A percentile compares a stretch with the other conserved stretches of the same genome.
phyloP scores from a whole-genome alignment of 2,329 filamentous ascomycete genomes.

The Colletotrichum sp. region DNA sequence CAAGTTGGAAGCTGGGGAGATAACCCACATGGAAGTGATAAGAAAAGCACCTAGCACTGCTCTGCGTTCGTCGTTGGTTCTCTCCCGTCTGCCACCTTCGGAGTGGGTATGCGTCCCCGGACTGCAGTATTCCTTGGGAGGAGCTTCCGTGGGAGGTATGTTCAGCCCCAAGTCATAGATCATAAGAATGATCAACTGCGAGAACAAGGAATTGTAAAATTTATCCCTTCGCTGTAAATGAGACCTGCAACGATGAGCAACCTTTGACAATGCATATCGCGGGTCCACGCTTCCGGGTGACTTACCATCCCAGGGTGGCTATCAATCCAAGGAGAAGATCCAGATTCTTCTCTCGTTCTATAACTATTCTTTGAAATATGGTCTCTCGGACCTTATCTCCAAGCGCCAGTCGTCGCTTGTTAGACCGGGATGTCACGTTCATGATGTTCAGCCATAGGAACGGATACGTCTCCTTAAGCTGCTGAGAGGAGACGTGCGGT shows the following conservation, averaged over 20 bases:
- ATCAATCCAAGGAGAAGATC: not conserved
- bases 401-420: not conserved
- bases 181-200: not conserved
- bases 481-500: not conserved
- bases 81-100: not conserved
- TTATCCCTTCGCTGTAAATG: not conserved
- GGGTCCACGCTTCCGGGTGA: not conserved
- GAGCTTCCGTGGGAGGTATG: not conserved
- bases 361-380: accelerated
- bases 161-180: not conserved
- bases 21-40: not conserved
- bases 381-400: not conserved
- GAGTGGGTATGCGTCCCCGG: not conserved
- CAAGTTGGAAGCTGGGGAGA: accelerated
- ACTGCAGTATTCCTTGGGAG: not conserved
- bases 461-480: not conserved
- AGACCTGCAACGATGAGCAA: not conserved
- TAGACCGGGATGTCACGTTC: not conserved
- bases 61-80: not conserved
- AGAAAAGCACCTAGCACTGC: not conserved
- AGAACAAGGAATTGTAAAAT: not conserved
- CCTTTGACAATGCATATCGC: accelerated
- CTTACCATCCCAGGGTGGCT: not conserved
- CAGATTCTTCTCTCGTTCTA: not conserved
- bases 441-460: not conserved